Evolutionary conservation across 225 moss, liverwort and hornwort species (phyloP), one percentile per base, ranked within the genome.

Genomic region (Pleurozium schreberi): DNA sequence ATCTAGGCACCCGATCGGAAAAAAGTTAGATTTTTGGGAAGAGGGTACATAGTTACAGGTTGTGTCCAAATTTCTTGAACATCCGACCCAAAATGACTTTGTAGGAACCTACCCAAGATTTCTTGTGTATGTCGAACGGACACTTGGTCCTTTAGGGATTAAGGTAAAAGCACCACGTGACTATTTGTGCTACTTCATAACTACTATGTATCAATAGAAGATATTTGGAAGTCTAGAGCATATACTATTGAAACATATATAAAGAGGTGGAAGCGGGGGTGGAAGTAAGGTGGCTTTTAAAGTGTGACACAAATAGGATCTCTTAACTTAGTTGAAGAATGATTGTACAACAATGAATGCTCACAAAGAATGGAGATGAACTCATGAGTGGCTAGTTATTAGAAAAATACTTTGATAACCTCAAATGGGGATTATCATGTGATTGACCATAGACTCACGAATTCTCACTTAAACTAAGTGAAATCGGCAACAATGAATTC

Each of bases 321-420:
- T 75, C 20, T 1, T 49, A 33, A 5, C 21, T 52, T 52, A 34
- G 14, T 53, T 55, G 6, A 55, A 23, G 34, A 14, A 38, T 53
- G 36, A 53, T 9, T 36, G 1, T 13, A 0, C 0, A 0, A 23
- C 16, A 14, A 23, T 53, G 14, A 5, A 36, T 34, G 5, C 5
- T 53, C 13, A 36, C 0, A 76, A 0, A 36, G 2, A 23, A 38
- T 23, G 2, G 10, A 0, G 2, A 25, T 38, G 25, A 38, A 25
- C 9, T 38, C 6, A 14, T 21, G 5, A 38, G 23, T 38, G 14
- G 0, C 5, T 5, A 14, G 14, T 30, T 75, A 12, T 4, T 20
- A 75, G 12, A 36, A 45, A 33, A 49, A 23, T 5, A 38, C 53
- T 77, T 77, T 50, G 34, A 19, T 49, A 4, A 34, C 2, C 2